Percentiles rank a stretch among this genome's conserved stretches.
phyloP scores from a whole-genome alignment of 306 rosid genomes.

The Luffa aegyptiaca region DNA sequence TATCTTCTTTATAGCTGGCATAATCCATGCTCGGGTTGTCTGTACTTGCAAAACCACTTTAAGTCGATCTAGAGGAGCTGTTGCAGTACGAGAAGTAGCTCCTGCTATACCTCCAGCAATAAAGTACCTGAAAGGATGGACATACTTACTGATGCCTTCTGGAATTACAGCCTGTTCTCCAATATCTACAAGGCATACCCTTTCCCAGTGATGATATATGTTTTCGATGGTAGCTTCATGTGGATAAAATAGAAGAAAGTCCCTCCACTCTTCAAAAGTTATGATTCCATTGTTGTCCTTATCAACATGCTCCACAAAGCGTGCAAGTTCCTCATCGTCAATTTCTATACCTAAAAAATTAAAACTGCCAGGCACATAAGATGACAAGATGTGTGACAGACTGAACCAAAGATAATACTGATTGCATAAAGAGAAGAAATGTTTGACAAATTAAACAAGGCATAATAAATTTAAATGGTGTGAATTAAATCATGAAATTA shows the following conservation, averaged over 20 bases:
- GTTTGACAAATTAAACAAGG: neutral
- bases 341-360: slow-evolving; percentile 77
- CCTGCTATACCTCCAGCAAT: slow-evolving; percentile 97
- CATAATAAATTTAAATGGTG: neutral
- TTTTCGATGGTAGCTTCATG: slow-evolving; percentile 95
- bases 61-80: slow-evolving; percentile 92
- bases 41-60: slow-evolving; percentile 87
- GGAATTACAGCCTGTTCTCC: slow-evolving; percentile 91
- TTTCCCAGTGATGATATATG: slow-evolving; percentile 90
- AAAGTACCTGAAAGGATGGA: slow-evolving; percentile 71
- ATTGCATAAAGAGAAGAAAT: neutral
- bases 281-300: slow-evolving; percentile 91
- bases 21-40: slow-evolving; percentile 40
- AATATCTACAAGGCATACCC: slow-evolving; percentile 86
- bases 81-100: slow-evolving; percentile 85
- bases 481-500: neutral
- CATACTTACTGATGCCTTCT: slow-evolving; percentile 73
- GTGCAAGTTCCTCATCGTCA: slow-evolving; percentile 92
- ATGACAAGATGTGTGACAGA: slow-evolving; percentile 21
- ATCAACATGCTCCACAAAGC: slow-evolving; percentile 89
- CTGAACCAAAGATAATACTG: neutral
- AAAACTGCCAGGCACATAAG: slow-evolving; percentile 51
- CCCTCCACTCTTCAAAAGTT: slow-evolving; percentile 97
- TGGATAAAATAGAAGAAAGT: slow-evolving; percentile 87
- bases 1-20: slow-evolving; percentile 63